Evolutionary conservation across 305 asterid genomes (phyloP).

Genomic region (Solanum hybrid): DNA sequence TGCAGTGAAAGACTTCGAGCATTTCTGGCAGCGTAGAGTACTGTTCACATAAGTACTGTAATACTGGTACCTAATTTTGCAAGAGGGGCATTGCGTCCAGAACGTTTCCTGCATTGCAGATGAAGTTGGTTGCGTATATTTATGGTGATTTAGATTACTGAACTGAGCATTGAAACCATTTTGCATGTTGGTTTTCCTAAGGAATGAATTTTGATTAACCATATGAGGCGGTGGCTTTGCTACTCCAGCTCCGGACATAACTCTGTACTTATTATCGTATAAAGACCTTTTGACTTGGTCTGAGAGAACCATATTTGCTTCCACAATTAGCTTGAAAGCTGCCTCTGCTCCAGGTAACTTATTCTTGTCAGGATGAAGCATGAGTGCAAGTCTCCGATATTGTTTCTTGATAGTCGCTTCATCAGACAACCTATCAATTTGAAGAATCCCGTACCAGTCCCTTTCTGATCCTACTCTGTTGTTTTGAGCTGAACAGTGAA

Average conservation of each 20-base stretch:
- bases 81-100: conserved; percentile 74
- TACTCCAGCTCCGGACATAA: conserved; percentile 22
- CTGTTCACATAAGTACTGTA: conserved; percentile 25
- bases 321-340: conserved; percentile 79
- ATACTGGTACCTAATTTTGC: conserved; percentile 45
- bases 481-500: conserved; percentile 67
- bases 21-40: conserved; percentile 42
- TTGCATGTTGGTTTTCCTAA: conserved; percentile 14
- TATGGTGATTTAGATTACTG: conserved; percentile 20
- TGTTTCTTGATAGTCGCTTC: conserved; percentile 57
- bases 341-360: conserved; percentile 87
- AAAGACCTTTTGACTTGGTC: conserved; percentile 44
- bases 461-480: conserved; percentile 48
- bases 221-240: conserved; percentile 30
- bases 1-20: conserved; percentile 37
- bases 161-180: conserved; percentile 28
- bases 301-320: conserved; percentile 63
- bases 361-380: conserved; percentile 91
- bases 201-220: conserved; percentile 13
- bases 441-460: conserved; percentile 80
- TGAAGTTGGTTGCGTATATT: conserved; percentile 24
- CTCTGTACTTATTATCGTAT: conserved; percentile 48
- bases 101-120: conserved; percentile 26
- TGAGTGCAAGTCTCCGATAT: conserved; percentile 70
- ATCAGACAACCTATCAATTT: conserved; percentile 58